Conservation (phyloP, 1,139 yeast species). For the Wickerhamomyces sp. region DNA sequence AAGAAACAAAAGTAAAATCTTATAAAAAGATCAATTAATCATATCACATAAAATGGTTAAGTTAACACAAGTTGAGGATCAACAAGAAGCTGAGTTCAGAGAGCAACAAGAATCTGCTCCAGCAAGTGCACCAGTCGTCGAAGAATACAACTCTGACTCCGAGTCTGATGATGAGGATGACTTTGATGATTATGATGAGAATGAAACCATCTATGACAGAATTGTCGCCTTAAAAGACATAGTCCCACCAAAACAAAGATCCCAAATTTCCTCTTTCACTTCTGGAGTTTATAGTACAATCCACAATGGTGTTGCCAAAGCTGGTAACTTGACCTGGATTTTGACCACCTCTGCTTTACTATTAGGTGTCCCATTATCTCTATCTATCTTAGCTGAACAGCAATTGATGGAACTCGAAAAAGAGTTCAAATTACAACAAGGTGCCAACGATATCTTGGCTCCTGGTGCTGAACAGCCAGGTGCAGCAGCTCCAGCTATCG, state of each 20-base stretch:
- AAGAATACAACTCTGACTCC: constrained; percentile 44
- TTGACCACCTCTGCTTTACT: constrained; percentile 79
- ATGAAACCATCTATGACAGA: constrained; percentile 85
- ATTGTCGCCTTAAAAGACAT: constrained; percentile 87
- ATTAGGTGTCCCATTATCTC: constrained; percentile 88
- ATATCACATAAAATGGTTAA: constrained; percentile 56
- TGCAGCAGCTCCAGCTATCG: constrained; percentile 21
- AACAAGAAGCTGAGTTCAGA: constrained; percentile 37
- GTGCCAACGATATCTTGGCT: constrained; percentile 78
- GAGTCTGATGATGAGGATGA: constrained; percentile 69
- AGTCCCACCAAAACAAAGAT: constrained; percentile 83
- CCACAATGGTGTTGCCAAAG: constrained; percentile 45
- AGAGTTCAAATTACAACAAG: constrained; percentile 82
- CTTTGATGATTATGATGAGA: constrained; percentile 71
- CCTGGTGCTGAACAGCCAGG: constrained; percentile 60
- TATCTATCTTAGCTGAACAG: constrained; percentile 87
- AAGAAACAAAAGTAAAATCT: not conserved
- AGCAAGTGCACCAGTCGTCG: constrained; percentile 23
- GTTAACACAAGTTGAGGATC: constrained; percentile 67
- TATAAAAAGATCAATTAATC: no score
- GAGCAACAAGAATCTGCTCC: constrained; percentile 24
- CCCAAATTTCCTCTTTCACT: constrained; percentile 32
- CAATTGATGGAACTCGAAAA: constrained; percentile 93
- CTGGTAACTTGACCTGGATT: constrained; percentile 82
- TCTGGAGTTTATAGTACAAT: constrained; percentile 36